Evolutionary conservation across 176 grass and related monocot genomes (phyloP), one percentile per base, ranked within the genome.

Genomic region (Oryza longistaminata): DNA sequence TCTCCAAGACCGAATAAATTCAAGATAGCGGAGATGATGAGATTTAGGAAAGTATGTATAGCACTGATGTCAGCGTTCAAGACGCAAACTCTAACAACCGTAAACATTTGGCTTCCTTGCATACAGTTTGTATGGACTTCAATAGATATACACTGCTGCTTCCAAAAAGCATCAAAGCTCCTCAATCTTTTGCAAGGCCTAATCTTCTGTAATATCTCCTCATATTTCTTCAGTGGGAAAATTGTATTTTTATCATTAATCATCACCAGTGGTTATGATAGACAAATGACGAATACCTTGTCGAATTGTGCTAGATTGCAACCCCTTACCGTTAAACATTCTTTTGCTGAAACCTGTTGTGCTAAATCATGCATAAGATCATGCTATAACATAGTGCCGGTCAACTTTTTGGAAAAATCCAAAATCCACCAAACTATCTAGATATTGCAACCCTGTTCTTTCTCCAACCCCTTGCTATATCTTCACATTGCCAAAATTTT

Each of bases 281-380:
- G 85, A 88, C 17, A 82, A 85, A 78, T 88, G 88, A 2, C 53
- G 69, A 29, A 82, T 21, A 3, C 13, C 77, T 69, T 68, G 22
- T 2, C 0, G 29, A 1, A 85, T 42, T 7, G 21, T 1, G 2
- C 5, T 29, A 5, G 0, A 5, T 6, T 66, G 24, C 2, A 33
- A n/a, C 73, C 61, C 46, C 82, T 5, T 61, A 85, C 68, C 9
- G 55, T 17, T 9, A 13, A 34, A 76, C 76, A 90, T 53, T 90
- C 91, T 22, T 74, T 27, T 27, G 26, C 66, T 15, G 87, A 93
- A 68, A 90, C 80, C 21, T 5, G 15, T 10, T 42, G 0, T 15
- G 84, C 87, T 14, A 89, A 80, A 70, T 65, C 81, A 40, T 89
- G 82, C 64, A 89, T 75, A 26, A 87, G 65, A 5, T 93, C 88